A percentile compares a stretch with the other conserved stretches of the same genome.
Evolutionary conservation across 2,329 filamentous ascomycete genomes (phyloP).

Genomic region (Botryotinia narcissicola): DNA sequence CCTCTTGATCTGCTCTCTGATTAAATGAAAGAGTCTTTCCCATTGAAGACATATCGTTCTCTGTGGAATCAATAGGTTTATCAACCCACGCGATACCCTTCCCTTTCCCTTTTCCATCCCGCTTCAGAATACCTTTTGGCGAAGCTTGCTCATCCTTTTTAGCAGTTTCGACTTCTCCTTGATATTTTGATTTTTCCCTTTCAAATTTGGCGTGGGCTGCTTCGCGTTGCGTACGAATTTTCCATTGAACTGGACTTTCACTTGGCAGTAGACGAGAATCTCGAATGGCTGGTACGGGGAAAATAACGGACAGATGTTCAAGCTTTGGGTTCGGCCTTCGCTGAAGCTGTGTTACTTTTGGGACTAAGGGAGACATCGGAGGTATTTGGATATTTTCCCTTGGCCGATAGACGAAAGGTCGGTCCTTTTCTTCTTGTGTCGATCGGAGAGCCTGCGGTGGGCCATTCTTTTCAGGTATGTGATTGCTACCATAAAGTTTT

Average conservation of each 20-base stretch:
- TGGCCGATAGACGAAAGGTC: not conserved
- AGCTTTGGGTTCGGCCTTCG: not conserved
- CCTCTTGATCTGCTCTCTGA: slow-evolving; percentile 7
- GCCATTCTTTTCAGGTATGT: too few relatives aligned
- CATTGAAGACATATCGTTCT: not conserved
- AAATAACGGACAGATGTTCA: not conserved
- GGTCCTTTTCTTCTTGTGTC: not conserved
- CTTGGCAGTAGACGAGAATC: not conserved
- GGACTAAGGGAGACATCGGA: not conserved
- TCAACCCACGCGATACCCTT: slow-evolving; percentile 1
- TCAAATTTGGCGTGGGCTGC: not conserved
- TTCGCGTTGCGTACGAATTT: not conserved
- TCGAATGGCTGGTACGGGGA: not conserved
- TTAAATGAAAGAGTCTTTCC: not conserved
- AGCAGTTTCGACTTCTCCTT: not conserved
- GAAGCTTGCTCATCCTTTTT: not conserved
- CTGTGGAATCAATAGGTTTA: not conserved
- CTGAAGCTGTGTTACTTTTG: not conserved
- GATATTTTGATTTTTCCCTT: not conserved
- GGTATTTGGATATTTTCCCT: not conserved
- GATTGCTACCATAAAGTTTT: not conserved
- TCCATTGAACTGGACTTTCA: slow-evolving; percentile 5
- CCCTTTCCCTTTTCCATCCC: not conserved
- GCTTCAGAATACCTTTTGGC: not conserved
- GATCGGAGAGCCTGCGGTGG: not conserved